Percentiles rank a stretch among this genome's conserved stretches.
These are phyloP conservation scores for Powellomyces hirtus DNA, from an alignment of 192 early-diverging fungal genomes.

Conservation along the genomic window DNA sequence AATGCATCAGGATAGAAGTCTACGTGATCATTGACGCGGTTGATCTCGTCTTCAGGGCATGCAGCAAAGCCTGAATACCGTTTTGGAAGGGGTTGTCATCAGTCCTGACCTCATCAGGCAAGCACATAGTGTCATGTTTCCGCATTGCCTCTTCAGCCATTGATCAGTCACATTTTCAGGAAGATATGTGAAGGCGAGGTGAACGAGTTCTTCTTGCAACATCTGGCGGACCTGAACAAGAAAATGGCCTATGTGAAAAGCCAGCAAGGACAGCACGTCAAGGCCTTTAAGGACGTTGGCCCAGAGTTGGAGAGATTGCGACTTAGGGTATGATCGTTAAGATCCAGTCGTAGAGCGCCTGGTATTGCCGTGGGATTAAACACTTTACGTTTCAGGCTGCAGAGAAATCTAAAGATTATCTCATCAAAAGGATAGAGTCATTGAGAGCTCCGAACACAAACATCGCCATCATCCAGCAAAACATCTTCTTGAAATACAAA, in stretches of 20 bases:
- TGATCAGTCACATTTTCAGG: slow-evolving; percentile 36
- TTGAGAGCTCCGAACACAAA: slow-evolving; percentile 90
- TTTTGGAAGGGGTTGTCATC: slow-evolving; percentile 86
- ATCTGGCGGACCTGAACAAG: slow-evolving; percentile 81
- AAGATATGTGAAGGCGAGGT: slow-evolving; percentile 92
- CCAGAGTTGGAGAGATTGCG: slow-evolving; percentile 92
- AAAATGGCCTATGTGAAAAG: slow-evolving; percentile 80
- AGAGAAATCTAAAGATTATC: slow-evolving; percentile 83
- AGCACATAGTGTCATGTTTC: too few relatives aligned
- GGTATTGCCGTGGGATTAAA: too few relatives aligned
- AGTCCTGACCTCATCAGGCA: slow-evolving; percentile 51
- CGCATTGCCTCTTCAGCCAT: too few relatives aligned
- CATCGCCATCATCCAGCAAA: slow-evolving; percentile 89
- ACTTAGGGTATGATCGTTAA: slow-evolving; percentile 52
- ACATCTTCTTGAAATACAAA: slow-evolving; percentile 86
- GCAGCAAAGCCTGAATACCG: slow-evolving; percentile 67
- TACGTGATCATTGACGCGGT: not conserved
- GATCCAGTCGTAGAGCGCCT: too few relatives aligned
- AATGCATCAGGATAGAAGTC: not conserved
- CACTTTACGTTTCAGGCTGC: too few relatives aligned
- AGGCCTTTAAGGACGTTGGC: slow-evolving; percentile 79
- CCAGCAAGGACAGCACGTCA: slow-evolving; percentile 72
- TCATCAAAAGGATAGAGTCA: slow-evolving; percentile 81
- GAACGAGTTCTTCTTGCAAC: slow-evolving; percentile 84
- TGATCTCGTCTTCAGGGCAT: slow-evolving; percentile 34